Evolutionary conservation across 2,329 filamentous ascomycete species (phyloP), one percentile per base, ranked within the genome.

Genomic region (Monilinia vaccinii-corymbosi): DNA sequence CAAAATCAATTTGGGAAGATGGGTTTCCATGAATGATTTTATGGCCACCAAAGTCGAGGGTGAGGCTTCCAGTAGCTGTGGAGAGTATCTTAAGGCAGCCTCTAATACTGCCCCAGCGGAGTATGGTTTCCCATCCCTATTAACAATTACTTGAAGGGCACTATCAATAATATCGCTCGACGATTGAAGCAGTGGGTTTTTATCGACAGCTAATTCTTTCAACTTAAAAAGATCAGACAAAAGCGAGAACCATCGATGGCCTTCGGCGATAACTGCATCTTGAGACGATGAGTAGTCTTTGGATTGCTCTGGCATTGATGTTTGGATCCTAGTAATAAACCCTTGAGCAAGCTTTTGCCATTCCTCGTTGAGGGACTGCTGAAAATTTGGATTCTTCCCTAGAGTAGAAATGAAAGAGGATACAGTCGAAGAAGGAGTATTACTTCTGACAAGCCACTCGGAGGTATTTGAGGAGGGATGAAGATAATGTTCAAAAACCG

Each of bases 291-390:
- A 79, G 66, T 89, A 89, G 21, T 91, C 88, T 63, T 87, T 87
- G 0, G 91, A 91, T 60, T 93, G 85, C 69, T 93, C 91, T 0
- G 92, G 91, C 6, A 89, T 79, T 0, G 91, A 95, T 7, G 83
- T 82, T 58, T 85, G 85, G 60, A 96, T 84, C 42, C 81, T 79
- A 36, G 83, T 77, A 31, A 86, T 77, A n/a, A 96, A 74, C 0
- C 78, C 72, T 1, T 81, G 75, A 0, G 83, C 81, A n/a, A 91
- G 73, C 1, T 76, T 76, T 2, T 76, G 72, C 89, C 89, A 94
- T 64, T 86, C 77, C 3, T 77, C 72, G 18, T 76, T 71, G 0
- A 89, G 75, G 0, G 81, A 75, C 3, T 75, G 66, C 0, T 79
- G 72, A 4, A 85, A 65, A 2, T 77, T 73, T 0, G 74, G 60